Evolutionary conservation across 2,329 filamentous ascomycete genomes (phyloP).

Genomic region (Ascochyta rabiei): DNA sequence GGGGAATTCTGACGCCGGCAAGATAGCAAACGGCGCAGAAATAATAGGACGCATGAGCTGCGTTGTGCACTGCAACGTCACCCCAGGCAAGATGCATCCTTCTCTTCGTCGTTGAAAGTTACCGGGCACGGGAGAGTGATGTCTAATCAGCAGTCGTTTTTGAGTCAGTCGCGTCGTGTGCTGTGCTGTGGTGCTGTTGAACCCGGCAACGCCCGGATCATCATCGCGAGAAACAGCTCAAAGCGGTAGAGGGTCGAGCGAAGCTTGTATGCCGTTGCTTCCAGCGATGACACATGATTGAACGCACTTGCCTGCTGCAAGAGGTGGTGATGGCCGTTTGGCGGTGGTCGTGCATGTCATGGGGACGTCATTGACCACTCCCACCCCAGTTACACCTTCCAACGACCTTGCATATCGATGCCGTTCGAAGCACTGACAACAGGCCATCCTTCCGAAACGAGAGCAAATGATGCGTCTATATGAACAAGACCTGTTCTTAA

Average conservation of each 20-base stretch:
- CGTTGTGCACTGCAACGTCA: not conserved
- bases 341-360: conserved; percentile 5
- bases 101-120: not conserved
- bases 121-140: too few relatives aligned
- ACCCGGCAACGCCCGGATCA: not conserved
- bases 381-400: not conserved
- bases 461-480: conserved; percentile 3
- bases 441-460: conserved; percentile 5
- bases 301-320: not conserved
- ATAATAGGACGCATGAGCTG: not conserved
- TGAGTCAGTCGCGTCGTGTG: not conserved
- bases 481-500: not conserved
- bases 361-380: conserved; percentile 5
- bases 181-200: conserved; percentile 1
- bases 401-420: not conserved
- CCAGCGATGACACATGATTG: not conserved
- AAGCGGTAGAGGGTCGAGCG: not conserved
- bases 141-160: not conserved
- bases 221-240: not conserved
- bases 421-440: not conserved
- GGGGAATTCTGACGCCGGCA: conserved; percentile 6
- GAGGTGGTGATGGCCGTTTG: not conserved
- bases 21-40: not conserved
- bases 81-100: not conserved
- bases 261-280: not conserved